Evolutionary conservation across 2,329 filamentous ascomycete genomes (phyloP).

Genomic region (Aspergillus candidus): DNA sequence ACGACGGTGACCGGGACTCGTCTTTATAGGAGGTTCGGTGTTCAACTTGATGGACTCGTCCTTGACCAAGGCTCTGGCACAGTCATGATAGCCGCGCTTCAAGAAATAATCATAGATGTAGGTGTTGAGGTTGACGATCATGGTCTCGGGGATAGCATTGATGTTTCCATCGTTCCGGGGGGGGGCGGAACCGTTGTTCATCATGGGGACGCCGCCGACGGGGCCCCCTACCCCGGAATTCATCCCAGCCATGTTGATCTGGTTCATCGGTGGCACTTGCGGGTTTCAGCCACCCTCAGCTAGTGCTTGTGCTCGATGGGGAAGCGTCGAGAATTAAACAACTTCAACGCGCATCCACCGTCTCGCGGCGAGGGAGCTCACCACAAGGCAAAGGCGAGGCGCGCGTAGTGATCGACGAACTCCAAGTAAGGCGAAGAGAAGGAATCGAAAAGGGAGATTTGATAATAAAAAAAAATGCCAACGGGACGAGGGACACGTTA

Average conservation of each 20-base stretch:
- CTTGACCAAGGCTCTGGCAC: conserved; percentile 67
- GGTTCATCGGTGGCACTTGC: conserved; percentile 44
- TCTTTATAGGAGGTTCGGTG: conserved; percentile 51
- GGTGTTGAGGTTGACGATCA: conserved; percentile 50
- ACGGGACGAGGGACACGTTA: no score
- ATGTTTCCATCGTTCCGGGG: conserved; percentile 39
- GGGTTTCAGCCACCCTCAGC: conserved; percentile 32
- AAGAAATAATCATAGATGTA: conserved; percentile 73
- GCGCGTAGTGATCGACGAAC: conserved; percentile 20
- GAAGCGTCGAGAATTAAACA: conserved; percentile 15
- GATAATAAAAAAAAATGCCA: no score
- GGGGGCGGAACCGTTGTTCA: conserved; percentile 46
- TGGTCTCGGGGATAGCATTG: conserved; percentile 29
- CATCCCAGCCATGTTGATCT: conserved; percentile 54
- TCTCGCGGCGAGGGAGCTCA: conserved; percentile 17
- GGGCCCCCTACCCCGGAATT: conserved; percentile 50
- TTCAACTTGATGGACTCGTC: conserved; percentile 58
- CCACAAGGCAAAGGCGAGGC: conserved; percentile 20
- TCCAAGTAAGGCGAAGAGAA: conserved; percentile 11
- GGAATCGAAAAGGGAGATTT: conserved; percentile 9
- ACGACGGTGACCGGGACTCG: conserved; percentile 61
- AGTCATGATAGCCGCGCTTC: conserved; percentile 75
- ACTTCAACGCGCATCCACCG: conserved; percentile 30
- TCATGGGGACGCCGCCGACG: conserved; percentile 53
- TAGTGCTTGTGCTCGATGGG: conserved; percentile 22